These are phyloP conservation scores for Suhomyces anneliseae DNA, from an alignment of 1,139 yeast genomes.

Conservation along the genomic window DNA sequence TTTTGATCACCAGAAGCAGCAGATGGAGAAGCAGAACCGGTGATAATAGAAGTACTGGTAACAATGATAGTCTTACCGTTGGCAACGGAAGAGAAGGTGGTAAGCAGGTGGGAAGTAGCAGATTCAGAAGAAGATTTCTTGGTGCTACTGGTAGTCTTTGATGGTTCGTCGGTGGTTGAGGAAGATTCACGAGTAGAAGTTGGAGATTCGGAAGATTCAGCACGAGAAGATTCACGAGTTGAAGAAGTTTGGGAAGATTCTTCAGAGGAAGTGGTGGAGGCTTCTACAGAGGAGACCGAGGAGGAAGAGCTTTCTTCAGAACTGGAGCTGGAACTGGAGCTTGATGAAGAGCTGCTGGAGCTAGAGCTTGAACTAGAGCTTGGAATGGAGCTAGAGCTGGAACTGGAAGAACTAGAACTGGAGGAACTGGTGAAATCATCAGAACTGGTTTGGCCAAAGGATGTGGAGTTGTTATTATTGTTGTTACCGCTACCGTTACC, in stretches of 20 bases:
- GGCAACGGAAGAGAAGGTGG: slow-evolving; percentile 35
- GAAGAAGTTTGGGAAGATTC: neutral
- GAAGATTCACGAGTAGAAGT: neutral
- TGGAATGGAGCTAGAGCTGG: neutral
- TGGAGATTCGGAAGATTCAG: neutral
- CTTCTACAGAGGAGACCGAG: slow-evolving; percentile 4
- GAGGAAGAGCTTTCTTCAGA: neutral
- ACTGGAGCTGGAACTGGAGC: slow-evolving; percentile 4
- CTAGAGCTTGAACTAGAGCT: slow-evolving; percentile 3
- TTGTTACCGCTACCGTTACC: neutral
- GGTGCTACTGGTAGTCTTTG: slow-evolving; percentile 10
- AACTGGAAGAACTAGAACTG: neutral
- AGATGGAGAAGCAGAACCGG: slow-evolving; percentile 27
- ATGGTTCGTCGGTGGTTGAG: slow-evolving; percentile 7
- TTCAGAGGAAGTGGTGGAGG: slow-evolving; percentile 11
- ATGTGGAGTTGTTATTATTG: neutral
- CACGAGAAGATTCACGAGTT: neutral
- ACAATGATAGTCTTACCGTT: slow-evolving; percentile 42
- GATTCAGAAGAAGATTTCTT: slow-evolving; percentile 5
- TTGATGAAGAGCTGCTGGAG: slow-evolving; percentile 2
- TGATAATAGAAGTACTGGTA: slow-evolving; percentile 36
- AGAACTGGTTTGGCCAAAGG: neutral
- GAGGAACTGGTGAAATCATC: neutral
- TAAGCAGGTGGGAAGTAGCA: slow-evolving; percentile 15
- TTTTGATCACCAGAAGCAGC: slow-evolving; percentile 20